Conservation (phyloP, 2,329 filamentous ascomycete species). For the Zymoseptoria passerinii region DNA sequence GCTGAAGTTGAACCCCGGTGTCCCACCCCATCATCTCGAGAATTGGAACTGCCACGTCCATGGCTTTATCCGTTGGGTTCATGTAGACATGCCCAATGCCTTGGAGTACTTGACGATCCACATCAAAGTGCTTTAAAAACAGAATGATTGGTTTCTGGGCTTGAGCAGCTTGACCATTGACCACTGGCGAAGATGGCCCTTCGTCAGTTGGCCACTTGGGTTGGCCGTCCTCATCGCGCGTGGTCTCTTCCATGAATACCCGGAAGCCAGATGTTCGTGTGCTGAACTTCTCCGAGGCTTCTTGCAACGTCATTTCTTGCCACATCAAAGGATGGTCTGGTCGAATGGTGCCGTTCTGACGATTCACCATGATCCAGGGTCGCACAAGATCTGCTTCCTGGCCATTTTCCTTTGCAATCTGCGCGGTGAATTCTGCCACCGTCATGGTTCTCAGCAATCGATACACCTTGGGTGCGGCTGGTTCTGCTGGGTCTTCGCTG, state of each 20-base stretch:
- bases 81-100: slow-evolving; percentile 83
- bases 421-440: slow-evolving; percentile 63
- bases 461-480: slow-evolving; percentile 63
- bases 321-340: slow-evolving; percentile 83
- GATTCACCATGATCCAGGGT: slow-evolving; percentile 96
- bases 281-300: slow-evolving; percentile 60
- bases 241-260: slow-evolving; percentile 76
- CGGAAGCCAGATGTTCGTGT: slow-evolving; percentile 62
- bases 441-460: slow-evolving; percentile 67
- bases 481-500: slow-evolving; percentile 49
- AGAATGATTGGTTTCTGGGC: slow-evolving; percentile 58
- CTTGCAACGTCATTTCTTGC: slow-evolving; percentile 56
- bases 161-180: slow-evolving; percentile 34
- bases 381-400: slow-evolving; percentile 63
- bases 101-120: slow-evolving; percentile 61
- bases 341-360: slow-evolving; percentile 91
- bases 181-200: slow-evolving; percentile 35
- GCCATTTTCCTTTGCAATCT: slow-evolving; percentile 61
- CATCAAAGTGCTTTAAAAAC: slow-evolving; percentile 88
- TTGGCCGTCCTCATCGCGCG: slow-evolving; percentile 61
- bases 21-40: slow-evolving; percentile 79
- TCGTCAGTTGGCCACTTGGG: slow-evolving; percentile 61
- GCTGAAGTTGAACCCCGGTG: slow-evolving; percentile 56
- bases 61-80: slow-evolving; percentile 76
- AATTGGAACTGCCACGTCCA: slow-evolving; percentile 72